A percentile compares a stretch with the other conserved stretches of the same genome.
These are phyloP conservation scores for Penicillium thymicola DNA, from an alignment of 2,329 filamentous ascomycete species.

Conservation along the genomic window DNA sequence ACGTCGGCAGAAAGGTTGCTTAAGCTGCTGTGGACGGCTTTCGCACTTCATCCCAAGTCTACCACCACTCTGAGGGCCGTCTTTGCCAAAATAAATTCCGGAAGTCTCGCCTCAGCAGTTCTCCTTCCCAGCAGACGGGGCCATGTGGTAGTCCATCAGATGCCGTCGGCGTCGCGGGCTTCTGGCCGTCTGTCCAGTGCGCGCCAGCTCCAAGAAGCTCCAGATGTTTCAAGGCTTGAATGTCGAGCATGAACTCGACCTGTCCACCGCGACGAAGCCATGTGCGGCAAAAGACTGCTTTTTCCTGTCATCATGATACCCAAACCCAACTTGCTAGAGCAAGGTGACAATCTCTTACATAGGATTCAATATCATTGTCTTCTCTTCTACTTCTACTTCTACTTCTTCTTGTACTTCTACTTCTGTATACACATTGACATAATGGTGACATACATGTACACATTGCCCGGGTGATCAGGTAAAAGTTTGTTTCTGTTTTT, in stretches of 20 bases:
- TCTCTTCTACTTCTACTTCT: neutral
- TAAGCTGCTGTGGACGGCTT: constrained; percentile 35
- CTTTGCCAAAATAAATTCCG: neutral
- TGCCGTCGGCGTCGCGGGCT: constrained; percentile 3
- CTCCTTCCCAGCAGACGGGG: neutral
- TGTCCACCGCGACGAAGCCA: neutral
- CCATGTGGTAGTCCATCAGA: constrained; percentile 2
- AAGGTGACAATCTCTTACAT: constrained; percentile 6
- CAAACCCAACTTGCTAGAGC: constrained; percentile 5
- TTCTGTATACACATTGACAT: neutral
- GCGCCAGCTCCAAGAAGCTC: constrained; percentile 2
- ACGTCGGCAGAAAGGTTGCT: constrained; percentile 86
- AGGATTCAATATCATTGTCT: constrained; percentile 2
- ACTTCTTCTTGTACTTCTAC: neutral
- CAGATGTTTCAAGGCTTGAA: neutral
- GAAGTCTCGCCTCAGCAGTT: neutral
- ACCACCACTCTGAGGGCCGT: neutral
- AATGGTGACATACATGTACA: neutral
- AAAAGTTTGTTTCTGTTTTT: neutral
- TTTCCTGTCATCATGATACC: constrained; percentile 6
- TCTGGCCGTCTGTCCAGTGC: constrained; percentile 8
- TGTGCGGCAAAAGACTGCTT: constrained; percentile 2
- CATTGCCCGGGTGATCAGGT: neutral
- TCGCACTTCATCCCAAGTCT: constrained; percentile 3
- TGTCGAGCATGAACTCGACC: constrained; percentile 5